These are phyloP conservation scores for Epichloe festucae DNA, from an alignment of 2,329 filamentous ascomycete genomes.

Conservation along the genomic window DNA sequence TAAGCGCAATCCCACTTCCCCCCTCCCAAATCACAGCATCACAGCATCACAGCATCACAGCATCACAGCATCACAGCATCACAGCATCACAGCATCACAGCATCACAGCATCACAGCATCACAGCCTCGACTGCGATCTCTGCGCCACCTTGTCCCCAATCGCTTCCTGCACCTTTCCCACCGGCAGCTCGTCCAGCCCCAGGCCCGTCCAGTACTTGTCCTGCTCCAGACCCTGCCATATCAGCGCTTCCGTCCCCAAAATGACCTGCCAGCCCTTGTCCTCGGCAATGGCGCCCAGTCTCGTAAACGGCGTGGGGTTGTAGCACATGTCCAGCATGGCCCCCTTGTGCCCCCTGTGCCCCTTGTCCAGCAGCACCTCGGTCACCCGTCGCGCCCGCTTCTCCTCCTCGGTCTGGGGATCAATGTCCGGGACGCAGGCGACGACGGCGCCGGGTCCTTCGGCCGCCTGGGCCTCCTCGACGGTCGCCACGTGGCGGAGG, in stretches of 20 bases:
- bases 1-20: no score
- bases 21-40: no score
- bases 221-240: conserved; percentile 66
- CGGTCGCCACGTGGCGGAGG: conserved; percentile 47
- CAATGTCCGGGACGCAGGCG: conserved; percentile 63
- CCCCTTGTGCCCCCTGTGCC: conserved; percentile 47
- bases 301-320: conserved; percentile 58
- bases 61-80: conserved; percentile 3
- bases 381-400: conserved; percentile 42
- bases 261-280: conserved; percentile 59
- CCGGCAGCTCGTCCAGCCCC: conserved; percentile 43
- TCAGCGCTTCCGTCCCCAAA: conserved; percentile 62
- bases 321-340: conserved; percentile 76
- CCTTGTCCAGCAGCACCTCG: conserved; percentile 31
- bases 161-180: conserved; percentile 42
- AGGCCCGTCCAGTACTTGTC: conserved; percentile 52
- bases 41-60: no score
- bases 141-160: conserved; percentile 30
- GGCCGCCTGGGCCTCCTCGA: conserved; percentile 44
- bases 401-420: conserved; percentile 54
- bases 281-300: conserved; percentile 48
- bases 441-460: conserved; percentile 54
- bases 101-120: not conserved
- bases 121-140: conserved; percentile 14
- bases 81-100: no score